Evolutionary conservation across 2,329 filamentous ascomycete genomes (phyloP).

Genomic region (Colletotrichum sansevieriae): DNA sequence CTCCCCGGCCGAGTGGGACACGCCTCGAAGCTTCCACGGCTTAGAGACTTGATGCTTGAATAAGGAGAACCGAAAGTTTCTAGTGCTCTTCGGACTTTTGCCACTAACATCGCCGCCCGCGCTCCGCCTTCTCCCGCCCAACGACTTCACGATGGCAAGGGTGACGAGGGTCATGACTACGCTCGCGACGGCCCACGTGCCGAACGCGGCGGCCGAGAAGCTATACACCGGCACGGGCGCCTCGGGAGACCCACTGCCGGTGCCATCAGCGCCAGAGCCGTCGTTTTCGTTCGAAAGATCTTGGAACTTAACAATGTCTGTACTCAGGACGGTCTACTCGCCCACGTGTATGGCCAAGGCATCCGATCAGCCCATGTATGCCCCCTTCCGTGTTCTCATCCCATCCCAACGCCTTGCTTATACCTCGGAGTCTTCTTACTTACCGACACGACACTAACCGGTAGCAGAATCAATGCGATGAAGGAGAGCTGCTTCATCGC

Average conservation of each 20-base stretch:
- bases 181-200: conserved; percentile 35
- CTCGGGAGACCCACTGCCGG: not conserved
- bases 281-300: conserved; percentile 35
- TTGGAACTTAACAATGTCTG: conserved; percentile 40
- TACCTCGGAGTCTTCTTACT: not conserved
- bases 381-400: not conserved
- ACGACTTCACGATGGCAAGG: conserved; percentile 20
- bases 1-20: conserved; percentile 8
- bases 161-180: conserved; percentile 32
- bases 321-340: conserved; percentile 34
- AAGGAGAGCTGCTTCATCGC: conserved; percentile 38
- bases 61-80: not conserved
- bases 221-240: conserved; percentile 17
- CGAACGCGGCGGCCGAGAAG: conserved; percentile 36
- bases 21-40: conserved; percentile 13
- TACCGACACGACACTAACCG: conserved; percentile 36
- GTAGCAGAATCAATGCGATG: conserved; percentile 28
- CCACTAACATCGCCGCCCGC: not conserved
- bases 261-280: conserved; percentile 10
- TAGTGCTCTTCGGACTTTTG: not conserved
- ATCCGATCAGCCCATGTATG: conserved; percentile 19
- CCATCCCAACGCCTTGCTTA: conserved; percentile 4
- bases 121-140: conserved; percentile 8
- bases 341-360: conserved; percentile 6
- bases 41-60: not conserved